Base-by-base conservation (phyloP, 192 early-diverging fungal genomes). In the Jimgerdemannia flammicorona region DNA sequence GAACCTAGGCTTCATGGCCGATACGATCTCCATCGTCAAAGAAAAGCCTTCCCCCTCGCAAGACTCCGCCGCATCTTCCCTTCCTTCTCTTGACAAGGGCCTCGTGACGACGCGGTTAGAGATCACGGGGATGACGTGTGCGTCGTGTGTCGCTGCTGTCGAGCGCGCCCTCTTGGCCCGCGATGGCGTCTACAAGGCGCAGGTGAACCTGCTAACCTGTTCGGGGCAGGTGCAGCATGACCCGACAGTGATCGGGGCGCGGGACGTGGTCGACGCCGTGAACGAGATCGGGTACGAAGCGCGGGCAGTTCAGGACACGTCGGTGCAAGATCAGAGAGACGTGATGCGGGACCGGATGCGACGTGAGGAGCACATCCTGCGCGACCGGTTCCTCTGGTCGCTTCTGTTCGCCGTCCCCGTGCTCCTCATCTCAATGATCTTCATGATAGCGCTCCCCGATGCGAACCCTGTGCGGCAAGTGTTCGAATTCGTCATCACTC, bases 361-460 rank as follows among this genome's bases (percentile, higher is more conserved):
- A 9, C 83, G 88, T 44, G 98, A 99, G 75, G 96, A 97, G 44
- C 78, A 89, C 19, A 88, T 90, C 71, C 98, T 96, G 96, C 81
- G 89, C 10, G 44, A 49, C 8, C 87, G 90, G 6, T 89, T 99
- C 71, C 80, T 88, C 71, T 73, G 69, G 19, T 89, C 94, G 14
- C 75, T 93, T 65, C 70, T 78, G 17, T 95, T 96, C 79, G 91
- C 95, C 4, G 18, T 96, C 3, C 96, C 96, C 0, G 95, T 98
- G 6, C 88, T 93, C 64, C 42, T 94, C 19, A 78, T 98, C 75
- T 83, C 89, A 41, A 96, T 96, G 95, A 78, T 94, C 39, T 67
- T 94, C 3, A 86, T 86, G 81, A 90, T 91, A 86, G 75, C 82
- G 40, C 72, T 92, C 4, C 88, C 91, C 0, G 44, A 76, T 18